These are phyloP conservation scores for Fusarium cicatricum DNA, from an alignment of 2,329 filamentous ascomycete genomes.

Conservation along the genomic window DNA sequence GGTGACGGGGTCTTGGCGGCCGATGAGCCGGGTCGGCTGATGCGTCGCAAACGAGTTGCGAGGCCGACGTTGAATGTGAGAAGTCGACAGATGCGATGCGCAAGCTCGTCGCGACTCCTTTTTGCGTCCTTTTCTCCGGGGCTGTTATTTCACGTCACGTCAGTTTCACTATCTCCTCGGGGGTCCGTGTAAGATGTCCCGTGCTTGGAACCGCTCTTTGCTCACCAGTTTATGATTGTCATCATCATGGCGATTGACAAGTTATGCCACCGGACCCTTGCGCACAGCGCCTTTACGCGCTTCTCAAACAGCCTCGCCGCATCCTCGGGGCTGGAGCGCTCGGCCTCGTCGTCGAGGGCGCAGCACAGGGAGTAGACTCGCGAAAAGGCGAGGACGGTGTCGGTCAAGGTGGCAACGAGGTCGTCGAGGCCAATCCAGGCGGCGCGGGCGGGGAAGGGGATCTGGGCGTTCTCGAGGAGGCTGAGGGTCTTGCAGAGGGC, in stretches of 20 bases:
- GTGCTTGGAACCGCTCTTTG: not conserved
- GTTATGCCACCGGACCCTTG: slow-evolving; percentile 49
- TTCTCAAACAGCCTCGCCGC: slow-evolving; percentile 37
- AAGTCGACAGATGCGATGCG: slow-evolving; percentile 46
- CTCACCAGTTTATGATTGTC: slow-evolving; percentile 51
- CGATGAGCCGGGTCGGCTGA: slow-evolving; percentile 33
- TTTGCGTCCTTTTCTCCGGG: slow-evolving; percentile 48
- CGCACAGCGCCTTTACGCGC: slow-evolving; percentile 42
- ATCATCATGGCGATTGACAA: slow-evolving; percentile 52
- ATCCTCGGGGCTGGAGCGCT: slow-evolving; percentile 26
- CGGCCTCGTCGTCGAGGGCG: slow-evolving; percentile 36
- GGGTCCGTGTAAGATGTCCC: not conserved
- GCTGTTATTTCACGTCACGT: slow-evolving; percentile 28
- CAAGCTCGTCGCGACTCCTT: slow-evolving; percentile 47
- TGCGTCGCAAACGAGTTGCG: slow-evolving; percentile 44
- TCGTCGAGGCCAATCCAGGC: slow-evolving; percentile 48
- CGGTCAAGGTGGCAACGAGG: slow-evolving; percentile 48
- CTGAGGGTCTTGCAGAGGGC: slow-evolving; percentile 48
- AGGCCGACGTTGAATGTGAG: slow-evolving; percentile 48
- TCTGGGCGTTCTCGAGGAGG: slow-evolving; percentile 44
- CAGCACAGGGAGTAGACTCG: slow-evolving; percentile 45
- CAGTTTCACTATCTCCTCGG: not conserved
- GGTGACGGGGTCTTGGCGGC: slow-evolving; percentile 25
- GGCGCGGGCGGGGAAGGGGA: slow-evolving; percentile 48
- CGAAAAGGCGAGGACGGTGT: slow-evolving; percentile 48